Evolutionary conservation across 208 protist species (phyloP), one percentile per base, ranked within the genome.

Genomic region (Tritrichomonas foetus): DNA sequence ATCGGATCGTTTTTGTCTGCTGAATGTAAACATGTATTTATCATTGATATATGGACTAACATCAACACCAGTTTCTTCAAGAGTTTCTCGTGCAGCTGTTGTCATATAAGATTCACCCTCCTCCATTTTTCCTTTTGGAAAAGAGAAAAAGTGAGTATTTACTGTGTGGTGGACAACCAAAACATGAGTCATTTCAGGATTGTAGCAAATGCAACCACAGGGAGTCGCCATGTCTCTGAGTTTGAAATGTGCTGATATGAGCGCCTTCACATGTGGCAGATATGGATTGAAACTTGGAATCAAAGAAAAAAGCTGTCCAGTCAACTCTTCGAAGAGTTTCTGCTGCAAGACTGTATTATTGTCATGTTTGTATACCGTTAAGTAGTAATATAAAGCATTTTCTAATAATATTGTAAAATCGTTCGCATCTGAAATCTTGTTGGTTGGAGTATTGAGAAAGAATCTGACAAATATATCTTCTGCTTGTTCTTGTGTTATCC

Each of bases 121-220:
- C 14, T 39, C 47, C 8, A 89, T 89, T 89, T 89, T 89, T 1
- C 78, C 78, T 39, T 89, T 89, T 39, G 78, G 78, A 61, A 89
- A 89, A 1, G 78, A 44, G 39, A 89, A 89, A 0, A 39, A 27
- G 16, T 89, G 27, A 57, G 41, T 25, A 2, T 13, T 53, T 0
- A 57, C 57, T 57, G 78, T 57, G 30, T 89, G 78, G 16, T 44
- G 41, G 39, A 89, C 47, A 36, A 89, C 78, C 13, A 89, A 16
- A 39, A 89, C 78, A 5, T 57, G 44, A 44, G 78, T 89, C 3
- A 89, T 8, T 14, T 25, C 20, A 2, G 20, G 33, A 36, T 89
- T 89, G 33, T 53, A 49, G 3, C 41, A 89, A 61, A 89, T 89
- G 25, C 41, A 25, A 27, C 78, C 78, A 61, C 25, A 27, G 20